Conservation (phyloP, 495 filamentous ascomycete species). For the Aspergillus olivimuriae region DNA sequence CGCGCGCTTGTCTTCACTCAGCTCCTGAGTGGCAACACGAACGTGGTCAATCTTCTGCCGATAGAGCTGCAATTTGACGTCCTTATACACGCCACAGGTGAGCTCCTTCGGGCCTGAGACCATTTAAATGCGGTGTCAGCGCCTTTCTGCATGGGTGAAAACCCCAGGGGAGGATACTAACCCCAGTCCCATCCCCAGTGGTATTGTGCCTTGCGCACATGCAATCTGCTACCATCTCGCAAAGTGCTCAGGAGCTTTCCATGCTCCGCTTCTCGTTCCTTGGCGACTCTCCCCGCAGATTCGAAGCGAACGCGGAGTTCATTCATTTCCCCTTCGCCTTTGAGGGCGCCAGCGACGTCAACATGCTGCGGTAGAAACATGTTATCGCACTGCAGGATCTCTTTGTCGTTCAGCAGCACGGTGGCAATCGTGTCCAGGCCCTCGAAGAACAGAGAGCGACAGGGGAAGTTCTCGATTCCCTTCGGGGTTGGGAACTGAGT, state of each 20-base stretch:
- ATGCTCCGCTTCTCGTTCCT: not conserved
- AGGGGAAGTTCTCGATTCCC: not conserved
- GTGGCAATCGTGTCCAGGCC: not conserved
- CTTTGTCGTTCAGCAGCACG: not conserved
- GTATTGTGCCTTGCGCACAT: constrained; percentile 3
- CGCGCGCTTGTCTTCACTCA: not conserved
- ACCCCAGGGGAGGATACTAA: not conserved
- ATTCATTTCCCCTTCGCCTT: not conserved
- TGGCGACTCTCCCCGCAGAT: not conserved
- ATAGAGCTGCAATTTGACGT: not conserved
- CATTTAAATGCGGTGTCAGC: no score
- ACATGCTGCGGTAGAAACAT: not conserved
- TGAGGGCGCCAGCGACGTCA: not conserved
- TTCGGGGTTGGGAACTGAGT: not conserved
- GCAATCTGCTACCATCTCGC: not conserved
- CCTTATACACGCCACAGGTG: constrained; percentile 1
- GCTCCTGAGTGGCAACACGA: not conserved
- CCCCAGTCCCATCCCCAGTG: constrained; percentile 3
- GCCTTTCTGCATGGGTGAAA: not conserved
- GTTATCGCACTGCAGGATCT: not conserved
- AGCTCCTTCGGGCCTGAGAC: not conserved
- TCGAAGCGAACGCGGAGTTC: not conserved
- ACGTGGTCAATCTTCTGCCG: not conserved
- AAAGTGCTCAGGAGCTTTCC: not conserved
- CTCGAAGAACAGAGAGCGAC: not conserved